A percentile compares a stretch with the other conserved stretches of the same genome.
These are phyloP conservation scores for Nannizziopsis barbatae DNA, from an alignment of 2,329 filamentous ascomycete genomes.

Conservation along the genomic window DNA sequence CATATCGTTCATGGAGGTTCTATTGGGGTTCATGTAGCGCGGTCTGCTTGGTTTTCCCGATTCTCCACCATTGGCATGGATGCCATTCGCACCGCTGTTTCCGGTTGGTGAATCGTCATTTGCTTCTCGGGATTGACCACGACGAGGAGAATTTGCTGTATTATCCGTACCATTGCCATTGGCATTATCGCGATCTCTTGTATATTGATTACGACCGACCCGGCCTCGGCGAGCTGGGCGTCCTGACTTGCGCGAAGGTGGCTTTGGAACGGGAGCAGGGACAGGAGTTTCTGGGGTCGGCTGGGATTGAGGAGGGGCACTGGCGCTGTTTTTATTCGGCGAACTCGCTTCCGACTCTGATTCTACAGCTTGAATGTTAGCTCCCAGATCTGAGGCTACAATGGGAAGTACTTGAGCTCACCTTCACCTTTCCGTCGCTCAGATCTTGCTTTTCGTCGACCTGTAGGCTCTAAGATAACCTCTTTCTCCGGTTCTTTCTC, in stretches of 20 bases:
- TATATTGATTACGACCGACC: slow-evolving; percentile 69
- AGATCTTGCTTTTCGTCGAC: slow-evolving; percentile 68
- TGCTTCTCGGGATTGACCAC: slow-evolving; percentile 31
- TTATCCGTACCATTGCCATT: slow-evolving; percentile 36
- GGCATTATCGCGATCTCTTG: slow-evolving; percentile 58
- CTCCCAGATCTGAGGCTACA: not conserved
- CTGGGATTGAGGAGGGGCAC: slow-evolving; percentile 31
- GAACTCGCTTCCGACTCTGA: slow-evolving; percentile 59
- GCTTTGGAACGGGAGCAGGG: slow-evolving; percentile 29
- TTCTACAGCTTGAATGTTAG: slow-evolving; percentile 33
- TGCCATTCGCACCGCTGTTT: slow-evolving; percentile 28
- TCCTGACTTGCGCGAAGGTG: slow-evolving; percentile 49
- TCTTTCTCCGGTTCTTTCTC: slow-evolving; percentile 63
- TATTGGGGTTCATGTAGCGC: slow-evolving; percentile 44
- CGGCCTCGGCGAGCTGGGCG: slow-evolving; percentile 56
- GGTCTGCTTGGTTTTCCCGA: slow-evolving; percentile 50
- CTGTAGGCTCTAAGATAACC: slow-evolving; percentile 58
- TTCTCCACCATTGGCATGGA: slow-evolving; percentile 48
- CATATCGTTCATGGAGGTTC: slow-evolving; percentile 76
- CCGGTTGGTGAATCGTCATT: slow-evolving; percentile 29
- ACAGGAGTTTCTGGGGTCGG: slow-evolving; percentile 35
- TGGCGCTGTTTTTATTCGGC: slow-evolving; percentile 34
- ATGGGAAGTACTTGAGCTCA: slow-evolving; percentile 31
- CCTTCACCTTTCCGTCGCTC: slow-evolving; percentile 73
- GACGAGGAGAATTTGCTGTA: slow-evolving; percentile 29